A percentile compares a stretch with the other conserved stretches of the same genome.
Evolutionary conservation across 768 basidiomycete genomes (phyloP).

Genomic region (Rhizopogon rudus): DNA sequence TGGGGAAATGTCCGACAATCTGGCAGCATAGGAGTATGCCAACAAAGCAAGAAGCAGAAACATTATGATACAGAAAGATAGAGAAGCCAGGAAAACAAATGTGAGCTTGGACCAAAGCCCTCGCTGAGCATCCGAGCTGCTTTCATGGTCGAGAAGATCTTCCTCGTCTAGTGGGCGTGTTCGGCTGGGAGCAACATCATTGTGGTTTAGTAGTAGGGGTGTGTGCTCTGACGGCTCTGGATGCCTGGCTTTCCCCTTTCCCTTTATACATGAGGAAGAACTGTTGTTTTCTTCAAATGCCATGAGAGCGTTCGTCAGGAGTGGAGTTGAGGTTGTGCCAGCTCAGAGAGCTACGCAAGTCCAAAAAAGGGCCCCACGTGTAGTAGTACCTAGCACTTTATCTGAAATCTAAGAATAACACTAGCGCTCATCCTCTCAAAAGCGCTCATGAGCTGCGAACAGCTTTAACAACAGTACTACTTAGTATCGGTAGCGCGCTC

Average conservation of each 20-base stretch:
- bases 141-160: conserved; percentile 13
- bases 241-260: conserved; percentile 20
- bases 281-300: conserved; percentile 11
- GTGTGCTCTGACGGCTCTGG: conserved; percentile 24
- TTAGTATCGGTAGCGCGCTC: too few species aligned
- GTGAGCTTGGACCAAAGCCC: conserved; percentile 29
- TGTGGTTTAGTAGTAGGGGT: conserved; percentile 17
- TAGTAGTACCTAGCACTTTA: background rate
- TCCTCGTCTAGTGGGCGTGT: conserved; percentile 10
- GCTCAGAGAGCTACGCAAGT: background rate
- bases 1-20: conserved; percentile 46
- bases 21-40: conserved; percentile 63
- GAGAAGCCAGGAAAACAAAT: conserved; percentile 53
- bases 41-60: conserved; percentile 44
- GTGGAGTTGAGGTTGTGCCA: background rate
- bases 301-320: conserved; percentile 15
- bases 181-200: conserved; percentile 16
- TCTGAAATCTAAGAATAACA: too few species aligned
- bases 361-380: background rate
- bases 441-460: too few species aligned
- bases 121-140: conserved; percentile 15
- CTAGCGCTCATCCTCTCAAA: too few species aligned
- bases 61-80: conserved; percentile 43
- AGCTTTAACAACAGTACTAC: too few species aligned
- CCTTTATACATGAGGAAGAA: conserved; percentile 14